Conservation (phyloP, 768 basidiomycete genomes). For the Mycena leptocephala region DNA sequence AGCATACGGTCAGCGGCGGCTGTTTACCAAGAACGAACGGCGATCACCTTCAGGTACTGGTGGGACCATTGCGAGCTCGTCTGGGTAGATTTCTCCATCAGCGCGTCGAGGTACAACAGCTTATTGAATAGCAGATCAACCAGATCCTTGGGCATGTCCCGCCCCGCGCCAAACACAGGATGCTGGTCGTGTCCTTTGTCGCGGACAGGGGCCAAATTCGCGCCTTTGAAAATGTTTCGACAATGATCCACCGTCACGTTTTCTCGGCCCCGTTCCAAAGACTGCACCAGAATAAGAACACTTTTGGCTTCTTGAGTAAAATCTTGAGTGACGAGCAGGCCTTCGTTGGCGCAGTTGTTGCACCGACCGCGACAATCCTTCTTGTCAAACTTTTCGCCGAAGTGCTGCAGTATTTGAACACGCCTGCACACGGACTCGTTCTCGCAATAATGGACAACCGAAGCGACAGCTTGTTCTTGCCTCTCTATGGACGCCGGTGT, state of each 20-base stretch:
- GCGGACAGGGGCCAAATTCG: conserved; percentile 62
- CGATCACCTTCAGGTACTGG: conserved; percentile 68
- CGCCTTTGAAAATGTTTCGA: conserved; percentile 78
- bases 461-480: conserved; percentile 74
- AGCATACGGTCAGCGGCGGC: neutral
- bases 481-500: conserved; percentile 74
- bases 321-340: conserved; percentile 65
- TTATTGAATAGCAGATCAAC: conserved; percentile 78
- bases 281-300: conserved; percentile 72
- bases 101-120: conserved; percentile 65
- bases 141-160: conserved; percentile 64
- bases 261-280: conserved; percentile 59
- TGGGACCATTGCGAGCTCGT: conserved; percentile 62
- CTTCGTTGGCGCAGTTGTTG: conserved; percentile 83
- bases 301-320: conserved; percentile 71
- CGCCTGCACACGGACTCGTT: conserved; percentile 92
- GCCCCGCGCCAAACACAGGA: conserved; percentile 69
- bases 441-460: conserved; percentile 85
- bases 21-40: neutral
- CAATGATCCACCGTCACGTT: conserved; percentile 75
- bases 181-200: conserved; percentile 66
- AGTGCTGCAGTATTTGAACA: conserved; percentile 89
- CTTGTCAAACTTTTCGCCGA: conserved; percentile 85
- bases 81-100: conserved; percentile 64
- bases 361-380: conserved; percentile 79